These are phyloP conservation scores for Pugionium dolabratum DNA, from an alignment of 345 rosid genomes.

Conservation along the genomic window DNA sequence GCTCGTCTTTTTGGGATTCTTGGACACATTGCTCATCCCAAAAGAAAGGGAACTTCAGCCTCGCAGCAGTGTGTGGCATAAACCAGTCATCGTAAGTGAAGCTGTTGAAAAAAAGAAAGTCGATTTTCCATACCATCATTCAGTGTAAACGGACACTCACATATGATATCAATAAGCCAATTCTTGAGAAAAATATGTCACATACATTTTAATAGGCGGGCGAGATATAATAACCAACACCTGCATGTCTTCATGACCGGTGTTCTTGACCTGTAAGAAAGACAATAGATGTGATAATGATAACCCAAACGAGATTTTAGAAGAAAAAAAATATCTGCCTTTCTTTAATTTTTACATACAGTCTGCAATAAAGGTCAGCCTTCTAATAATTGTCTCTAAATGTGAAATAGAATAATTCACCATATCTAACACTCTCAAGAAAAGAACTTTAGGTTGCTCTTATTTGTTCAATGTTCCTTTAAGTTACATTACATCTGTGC, in stretches of 20 bases:
- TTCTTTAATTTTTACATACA: not conserved
- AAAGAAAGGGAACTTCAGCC: slow-evolving; percentile 67
- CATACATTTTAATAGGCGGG: slow-evolving; percentile 85
- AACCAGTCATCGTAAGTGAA: slow-evolving; percentile 78
- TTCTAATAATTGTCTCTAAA: not conserved
- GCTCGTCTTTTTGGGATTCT: slow-evolving; percentile 70
- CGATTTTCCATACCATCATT: not conserved
- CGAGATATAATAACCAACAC: slow-evolving; percentile 74
- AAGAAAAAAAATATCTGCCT: not conserved
- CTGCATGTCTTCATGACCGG: slow-evolving; percentile 77
- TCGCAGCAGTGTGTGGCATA: slow-evolving; percentile 92
- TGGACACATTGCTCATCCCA: slow-evolving; percentile 88
- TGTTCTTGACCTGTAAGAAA: slow-evolving; percentile 72
- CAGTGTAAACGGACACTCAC: not conserved
- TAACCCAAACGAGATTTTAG: slow-evolving; percentile 2
- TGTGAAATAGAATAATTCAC: slow-evolving; percentile 1
- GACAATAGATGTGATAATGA: slow-evolving; percentile 6
- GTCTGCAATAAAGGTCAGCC: not conserved
- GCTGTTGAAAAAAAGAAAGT: slow-evolving; percentile 36
- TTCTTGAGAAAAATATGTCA: slow-evolving; percentile 23
- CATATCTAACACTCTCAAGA: slow-evolving; percentile 9
- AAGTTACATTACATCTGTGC: slow-evolving; percentile 4
- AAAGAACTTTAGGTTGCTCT: not conserved
- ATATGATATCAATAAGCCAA: not conserved
- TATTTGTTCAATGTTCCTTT: not conserved